Conservation (phyloP, 345 rosid species). For the Euphorbia peplus region DNA sequence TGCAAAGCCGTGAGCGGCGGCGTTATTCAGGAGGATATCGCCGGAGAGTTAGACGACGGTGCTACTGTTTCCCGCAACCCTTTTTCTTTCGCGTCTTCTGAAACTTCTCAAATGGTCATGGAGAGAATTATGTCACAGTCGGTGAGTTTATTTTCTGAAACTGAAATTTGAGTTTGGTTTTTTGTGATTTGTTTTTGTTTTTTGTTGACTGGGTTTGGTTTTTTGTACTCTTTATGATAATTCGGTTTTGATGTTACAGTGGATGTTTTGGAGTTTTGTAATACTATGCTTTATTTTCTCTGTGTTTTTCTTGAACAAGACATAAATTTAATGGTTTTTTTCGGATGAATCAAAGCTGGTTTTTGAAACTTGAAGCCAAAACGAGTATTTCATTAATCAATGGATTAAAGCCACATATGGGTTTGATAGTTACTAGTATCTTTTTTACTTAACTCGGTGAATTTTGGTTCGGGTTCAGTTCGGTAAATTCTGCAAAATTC, state of each 20-base stretch:
- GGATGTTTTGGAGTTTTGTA: not conserved
- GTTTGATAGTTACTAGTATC: no score
- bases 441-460: no score
- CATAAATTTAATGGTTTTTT: no score
- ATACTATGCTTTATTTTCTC: not conserved
- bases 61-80: conserved; percentile 61
- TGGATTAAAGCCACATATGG: no score
- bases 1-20: conserved; percentile 36
- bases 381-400: no score
- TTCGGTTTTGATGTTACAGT: conserved; percentile 8
- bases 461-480: no score
- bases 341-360: conserved; percentile 3
- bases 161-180: not conserved
- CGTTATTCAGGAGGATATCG: conserved; percentile 61
- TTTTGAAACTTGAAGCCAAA: conserved; percentile 1
- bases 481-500: no score
- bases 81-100: conserved; percentile 74
- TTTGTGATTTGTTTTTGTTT: not conserved
- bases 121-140: conserved; percentile 98
- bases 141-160: conserved; percentile 52
- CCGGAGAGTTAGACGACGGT: conserved; percentile 56
- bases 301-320: not conserved
- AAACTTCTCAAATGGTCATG: conserved; percentile 97
- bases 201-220: not conserved
- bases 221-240: conserved; percentile 7